phyloP scores from a whole-genome alignment of 2,329 filamentous ascomycete genomes.

The Fonsecaea pedrosoi region DNA sequence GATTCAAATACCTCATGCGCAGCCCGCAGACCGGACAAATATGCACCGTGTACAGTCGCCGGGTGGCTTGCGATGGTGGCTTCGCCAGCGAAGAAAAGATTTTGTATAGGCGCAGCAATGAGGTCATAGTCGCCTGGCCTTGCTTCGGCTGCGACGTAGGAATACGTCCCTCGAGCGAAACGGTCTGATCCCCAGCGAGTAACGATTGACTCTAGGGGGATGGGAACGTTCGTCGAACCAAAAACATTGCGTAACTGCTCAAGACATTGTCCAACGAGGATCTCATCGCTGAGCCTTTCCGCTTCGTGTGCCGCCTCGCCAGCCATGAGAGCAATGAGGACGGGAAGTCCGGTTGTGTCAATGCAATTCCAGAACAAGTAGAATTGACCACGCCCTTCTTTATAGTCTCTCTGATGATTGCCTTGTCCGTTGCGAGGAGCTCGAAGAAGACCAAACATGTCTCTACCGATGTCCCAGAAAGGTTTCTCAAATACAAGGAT shows the following conservation, averaged over 20 bases:
- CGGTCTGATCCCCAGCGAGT: slow-evolving; percentile 91
- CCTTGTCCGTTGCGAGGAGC: slow-evolving; percentile 72
- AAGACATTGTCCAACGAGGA: slow-evolving; percentile 81
- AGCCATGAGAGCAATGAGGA: slow-evolving; percentile 91
- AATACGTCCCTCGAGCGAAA: slow-evolving; percentile 94
- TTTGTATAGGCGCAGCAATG: slow-evolving; percentile 84
- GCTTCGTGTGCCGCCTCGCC: slow-evolving; percentile 91
- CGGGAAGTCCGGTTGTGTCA: slow-evolving; percentile 84
- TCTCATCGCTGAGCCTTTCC: slow-evolving; percentile 75
- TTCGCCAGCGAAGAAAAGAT: slow-evolving; percentile 93
- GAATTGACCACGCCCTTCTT: slow-evolving; percentile 81
- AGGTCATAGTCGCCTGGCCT: slow-evolving; percentile 86
- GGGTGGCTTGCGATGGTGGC: slow-evolving; percentile 96
- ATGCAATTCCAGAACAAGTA: slow-evolving; percentile 98
- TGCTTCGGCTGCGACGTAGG: slow-evolving; percentile 85
- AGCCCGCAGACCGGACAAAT: slow-evolving; percentile 87
- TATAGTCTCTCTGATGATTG: slow-evolving; percentile 79
- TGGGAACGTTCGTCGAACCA: slow-evolving; percentile 67
- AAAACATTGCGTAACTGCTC: slow-evolving; percentile 79
- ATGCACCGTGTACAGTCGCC: slow-evolving; percentile 95
- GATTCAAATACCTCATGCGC: slow-evolving; percentile 83
- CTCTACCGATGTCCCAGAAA: slow-evolving; percentile 88
- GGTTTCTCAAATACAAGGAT: slow-evolving; percentile 85
- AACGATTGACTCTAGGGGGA: slow-evolving; percentile 83
- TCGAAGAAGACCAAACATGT: slow-evolving; percentile 92